These are phyloP conservation scores for Neoscytalidium dimidiatum DNA, from an alignment of 2,329 filamentous ascomycete species.

Conservation along the genomic window DNA sequence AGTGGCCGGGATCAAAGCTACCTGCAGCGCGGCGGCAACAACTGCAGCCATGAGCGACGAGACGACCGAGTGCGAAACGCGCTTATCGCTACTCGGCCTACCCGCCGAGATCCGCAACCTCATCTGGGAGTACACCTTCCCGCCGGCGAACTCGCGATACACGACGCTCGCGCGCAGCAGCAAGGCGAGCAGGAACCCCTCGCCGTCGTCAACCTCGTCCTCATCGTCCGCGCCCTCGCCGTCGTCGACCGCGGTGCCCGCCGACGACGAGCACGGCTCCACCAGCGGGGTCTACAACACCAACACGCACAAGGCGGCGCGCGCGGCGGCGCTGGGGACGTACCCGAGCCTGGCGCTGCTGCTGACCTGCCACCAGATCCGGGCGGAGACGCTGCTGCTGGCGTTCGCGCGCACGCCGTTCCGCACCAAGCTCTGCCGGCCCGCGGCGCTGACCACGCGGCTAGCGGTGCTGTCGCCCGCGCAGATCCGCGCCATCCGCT, in stretches of 20 bases:
- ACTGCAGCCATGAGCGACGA: constrained; percentile 3
- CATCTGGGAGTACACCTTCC: constrained; percentile 22
- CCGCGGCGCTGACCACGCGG: constrained; percentile 10
- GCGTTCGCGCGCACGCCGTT: constrained; percentile 21
- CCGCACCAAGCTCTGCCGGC: constrained; percentile 14
- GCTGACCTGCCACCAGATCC: constrained; percentile 21
- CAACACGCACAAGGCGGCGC: background rate
- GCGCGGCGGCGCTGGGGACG: background rate
- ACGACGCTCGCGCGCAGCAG: constrained; percentile 3
- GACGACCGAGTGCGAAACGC: background rate
- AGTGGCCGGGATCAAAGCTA: no score
- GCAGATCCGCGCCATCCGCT: constrained; percentile 10
- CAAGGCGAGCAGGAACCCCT: background rate
- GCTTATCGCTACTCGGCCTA: constrained; percentile 19
- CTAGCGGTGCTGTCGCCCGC: constrained; percentile 12
- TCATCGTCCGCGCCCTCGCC: background rate
- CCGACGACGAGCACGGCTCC: constrained; percentile 3
- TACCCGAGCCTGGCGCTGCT: constrained; percentile 15
- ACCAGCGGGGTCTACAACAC: background rate
- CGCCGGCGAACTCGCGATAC: background rate
- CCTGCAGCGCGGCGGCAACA: background rate
- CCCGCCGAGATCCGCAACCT: constrained; percentile 21
- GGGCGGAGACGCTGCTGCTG: constrained; percentile 16
- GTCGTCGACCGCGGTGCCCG: background rate
- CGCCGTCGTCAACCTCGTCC: background rate